Evolutionary conservation across 148 eudicot genomes (phyloP).

Genomic region (Chenopodium berlandieri): DNA sequence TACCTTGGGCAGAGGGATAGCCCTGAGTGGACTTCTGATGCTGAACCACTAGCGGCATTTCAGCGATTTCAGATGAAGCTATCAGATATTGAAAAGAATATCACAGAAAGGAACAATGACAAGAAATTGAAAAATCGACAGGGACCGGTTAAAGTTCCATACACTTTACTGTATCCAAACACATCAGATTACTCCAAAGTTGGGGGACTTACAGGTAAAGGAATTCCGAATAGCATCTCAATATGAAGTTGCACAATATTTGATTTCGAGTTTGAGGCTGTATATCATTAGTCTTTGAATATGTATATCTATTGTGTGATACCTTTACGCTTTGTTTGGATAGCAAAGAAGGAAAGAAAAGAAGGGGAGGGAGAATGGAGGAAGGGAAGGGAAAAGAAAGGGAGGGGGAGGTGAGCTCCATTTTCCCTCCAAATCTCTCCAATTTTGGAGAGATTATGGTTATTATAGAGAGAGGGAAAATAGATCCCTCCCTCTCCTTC

Average conservation of each 20-base stretch:
- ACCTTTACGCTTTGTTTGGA: neutral
- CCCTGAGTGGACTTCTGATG: slow-evolving; percentile 58
- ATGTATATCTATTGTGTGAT: neutral
- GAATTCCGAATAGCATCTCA: slow-evolving; percentile 72
- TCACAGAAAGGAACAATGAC: slow-evolving; percentile 46
- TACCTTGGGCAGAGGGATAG: slow-evolving; percentile 68
- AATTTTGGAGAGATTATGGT: too few species aligned
- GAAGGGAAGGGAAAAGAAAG: too few species aligned
- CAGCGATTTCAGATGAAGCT: slow-evolving; percentile 37
- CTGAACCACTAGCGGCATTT: slow-evolving; percentile 45
- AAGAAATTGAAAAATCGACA: slow-evolving; percentile 43
- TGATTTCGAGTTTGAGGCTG: neutral
- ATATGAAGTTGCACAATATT: slow-evolving; percentile 18
- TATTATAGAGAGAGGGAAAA: too few species aligned
- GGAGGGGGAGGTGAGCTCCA: too few species aligned
- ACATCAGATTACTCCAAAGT: slow-evolving; percentile 44
- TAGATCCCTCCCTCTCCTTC: too few species aligned
- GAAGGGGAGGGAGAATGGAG: too few species aligned
- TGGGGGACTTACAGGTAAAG: slow-evolving; percentile 57
- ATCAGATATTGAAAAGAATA: slow-evolving; percentile 39
- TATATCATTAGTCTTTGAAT: neutral
- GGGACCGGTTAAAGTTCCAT: slow-evolving; percentile 63
- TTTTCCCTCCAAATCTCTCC: too few species aligned
- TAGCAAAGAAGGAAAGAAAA: too few species aligned
- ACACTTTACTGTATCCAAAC: slow-evolving; percentile 61